These are phyloP conservation scores for Solanum neorickii DNA, from an alignment of 257 asterid genomes.

Conservation along the genomic window DNA sequence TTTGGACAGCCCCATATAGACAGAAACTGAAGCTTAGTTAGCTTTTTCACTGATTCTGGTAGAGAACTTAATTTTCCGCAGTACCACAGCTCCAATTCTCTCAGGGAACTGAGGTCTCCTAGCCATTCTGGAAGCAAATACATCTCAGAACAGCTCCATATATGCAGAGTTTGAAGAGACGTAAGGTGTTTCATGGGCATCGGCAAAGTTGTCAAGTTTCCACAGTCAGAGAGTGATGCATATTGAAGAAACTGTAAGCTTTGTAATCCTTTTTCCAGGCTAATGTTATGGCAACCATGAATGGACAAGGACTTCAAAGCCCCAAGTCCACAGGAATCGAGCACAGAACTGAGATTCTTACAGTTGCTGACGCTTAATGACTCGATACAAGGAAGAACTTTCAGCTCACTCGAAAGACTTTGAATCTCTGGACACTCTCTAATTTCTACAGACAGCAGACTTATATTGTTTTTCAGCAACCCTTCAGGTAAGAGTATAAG, in stretches of 20 bases:
- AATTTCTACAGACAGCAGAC: background rate
- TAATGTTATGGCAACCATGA: background rate
- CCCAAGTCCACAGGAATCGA: background rate
- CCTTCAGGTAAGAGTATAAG: background rate
- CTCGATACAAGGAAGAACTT: background rate
- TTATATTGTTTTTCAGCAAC: background rate
- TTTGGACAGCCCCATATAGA: slow-evolving; percentile 2
- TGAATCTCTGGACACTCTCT: background rate
- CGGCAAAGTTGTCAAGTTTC: background rate
- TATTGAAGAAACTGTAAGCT: background rate
- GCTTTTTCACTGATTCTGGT: slow-evolving; percentile 1
- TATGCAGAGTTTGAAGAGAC: background rate
- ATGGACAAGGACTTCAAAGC: slow-evolving; percentile 4
- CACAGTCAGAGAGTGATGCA: background rate
- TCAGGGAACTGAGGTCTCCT: background rate
- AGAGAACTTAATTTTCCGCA: background rate
- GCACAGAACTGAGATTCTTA: background rate
- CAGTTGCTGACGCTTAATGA: slow-evolving; percentile 1
- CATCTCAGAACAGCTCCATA: slow-evolving; percentile 3
- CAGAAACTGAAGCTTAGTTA: slow-evolving; percentile 1
- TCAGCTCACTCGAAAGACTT: background rate
- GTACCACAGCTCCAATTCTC: slow-evolving; percentile 6
- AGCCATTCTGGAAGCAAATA: background rate
- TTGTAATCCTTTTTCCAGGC: background rate
- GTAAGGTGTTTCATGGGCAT: background rate